Percentiles rank a stretch among this genome's conserved stretches.
Evolutionary conservation across 345 rosid genomes (phyloP).

Genomic region (Heritiera fomes): DNA sequence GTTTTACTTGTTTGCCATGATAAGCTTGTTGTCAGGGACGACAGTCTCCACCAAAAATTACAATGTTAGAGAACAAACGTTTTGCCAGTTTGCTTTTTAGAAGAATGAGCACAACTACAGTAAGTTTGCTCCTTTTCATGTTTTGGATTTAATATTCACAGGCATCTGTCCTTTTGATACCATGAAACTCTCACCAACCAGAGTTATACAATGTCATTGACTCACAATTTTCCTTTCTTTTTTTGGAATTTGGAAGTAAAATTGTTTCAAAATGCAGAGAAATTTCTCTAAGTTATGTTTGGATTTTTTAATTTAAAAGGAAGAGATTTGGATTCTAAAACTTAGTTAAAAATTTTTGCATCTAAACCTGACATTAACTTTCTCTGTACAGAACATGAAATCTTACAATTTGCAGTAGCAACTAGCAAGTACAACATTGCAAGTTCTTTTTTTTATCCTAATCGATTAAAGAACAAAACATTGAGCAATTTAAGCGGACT

Average conservation of each 20-base stretch:
- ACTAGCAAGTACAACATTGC: constrained; percentile 7
- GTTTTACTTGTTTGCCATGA: constrained; percentile 14
- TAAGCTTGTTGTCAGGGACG: constrained; percentile 4
- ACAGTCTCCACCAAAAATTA: constrained; percentile 7
- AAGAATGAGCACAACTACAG: neutral
- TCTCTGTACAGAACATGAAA: neutral
- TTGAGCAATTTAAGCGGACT: neutral
- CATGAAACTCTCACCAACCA: neutral
- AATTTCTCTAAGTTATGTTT: neutral
- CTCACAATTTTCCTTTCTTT: neutral
- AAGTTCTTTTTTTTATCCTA: neutral
- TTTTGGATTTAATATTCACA: neutral
- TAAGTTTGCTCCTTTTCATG: neutral
- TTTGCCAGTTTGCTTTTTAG: neutral
- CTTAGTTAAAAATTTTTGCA: neutral
- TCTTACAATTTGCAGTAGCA: neutral
- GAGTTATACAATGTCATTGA: neutral
- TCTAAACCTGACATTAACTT: neutral
- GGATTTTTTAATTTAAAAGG: neutral
- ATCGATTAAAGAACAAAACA: neutral
- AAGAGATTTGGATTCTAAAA: neutral
- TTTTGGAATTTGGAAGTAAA: neutral
- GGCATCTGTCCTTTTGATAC: neutral
- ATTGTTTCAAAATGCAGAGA: neutral
- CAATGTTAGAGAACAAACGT: neutral